Conservation (phyloP, 805 yeast species). For the Metschnikowia noctiluminum region DNA sequence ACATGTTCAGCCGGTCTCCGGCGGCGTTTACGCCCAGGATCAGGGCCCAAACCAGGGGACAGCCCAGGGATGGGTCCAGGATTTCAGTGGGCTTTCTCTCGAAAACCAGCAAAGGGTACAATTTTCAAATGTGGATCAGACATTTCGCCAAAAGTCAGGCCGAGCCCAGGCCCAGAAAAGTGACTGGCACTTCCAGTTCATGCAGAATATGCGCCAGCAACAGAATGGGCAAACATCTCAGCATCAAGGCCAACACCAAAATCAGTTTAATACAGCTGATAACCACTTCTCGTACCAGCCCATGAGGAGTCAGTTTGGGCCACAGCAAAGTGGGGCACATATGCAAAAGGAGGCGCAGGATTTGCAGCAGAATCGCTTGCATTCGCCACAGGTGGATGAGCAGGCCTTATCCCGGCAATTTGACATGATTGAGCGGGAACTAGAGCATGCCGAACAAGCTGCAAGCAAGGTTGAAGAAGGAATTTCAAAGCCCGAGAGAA, state of each 20-base stretch:
- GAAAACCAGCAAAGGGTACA: background rate
- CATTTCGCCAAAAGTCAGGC: background rate
- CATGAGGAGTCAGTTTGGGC: background rate
- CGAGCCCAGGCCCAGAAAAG: slow-evolving; percentile 7
- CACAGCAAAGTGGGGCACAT: background rate
- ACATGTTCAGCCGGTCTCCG: background rate
- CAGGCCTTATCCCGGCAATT: slow-evolving; percentile 30
- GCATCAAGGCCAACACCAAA: background rate
- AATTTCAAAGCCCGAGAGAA: slow-evolving; percentile 6
- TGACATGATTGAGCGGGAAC: slow-evolving; percentile 31
- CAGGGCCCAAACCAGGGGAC: background rate
- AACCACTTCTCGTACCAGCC: background rate
- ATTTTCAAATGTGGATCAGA: background rate
- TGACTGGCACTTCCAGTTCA: slow-evolving; percentile 29
- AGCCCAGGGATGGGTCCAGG: slow-evolving; percentile 15
- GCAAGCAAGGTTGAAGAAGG: background rate
- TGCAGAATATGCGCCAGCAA: slow-evolving; percentile 14
- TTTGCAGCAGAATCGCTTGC: background rate
- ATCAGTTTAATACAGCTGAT: background rate
- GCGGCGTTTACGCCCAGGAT: slow-evolving; percentile 8
- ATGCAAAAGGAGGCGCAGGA: slow-evolving; percentile 10
- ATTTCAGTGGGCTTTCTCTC: slow-evolving; percentile 14
- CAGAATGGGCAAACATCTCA: slow-evolving; percentile 8
- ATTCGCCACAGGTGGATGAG: slow-evolving; percentile 20
- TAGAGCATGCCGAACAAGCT: slow-evolving; percentile 9